phyloP scores from a whole-genome alignment of 1,139 yeast genomes.

The Sporopachydermia cereana region DNA sequence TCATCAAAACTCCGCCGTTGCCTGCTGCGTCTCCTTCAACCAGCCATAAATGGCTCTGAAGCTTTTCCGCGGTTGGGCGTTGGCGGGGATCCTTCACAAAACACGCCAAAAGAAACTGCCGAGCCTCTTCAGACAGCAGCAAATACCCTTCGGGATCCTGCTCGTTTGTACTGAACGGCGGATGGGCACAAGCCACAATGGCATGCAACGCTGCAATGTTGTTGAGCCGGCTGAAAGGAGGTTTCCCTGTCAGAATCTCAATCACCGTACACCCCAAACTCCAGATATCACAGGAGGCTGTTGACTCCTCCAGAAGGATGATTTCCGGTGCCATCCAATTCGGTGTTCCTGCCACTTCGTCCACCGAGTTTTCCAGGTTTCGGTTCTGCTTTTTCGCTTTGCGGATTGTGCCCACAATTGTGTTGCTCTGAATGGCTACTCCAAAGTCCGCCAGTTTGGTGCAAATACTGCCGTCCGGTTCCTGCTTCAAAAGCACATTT shows the following conservation, averaged over 20 bases:
- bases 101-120: slow-evolving; percentile 62
- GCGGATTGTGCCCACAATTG: slow-evolving; percentile 8
- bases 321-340: slow-evolving; percentile 89
- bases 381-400: slow-evolving; percentile 12
- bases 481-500: slow-evolving; percentile 50
- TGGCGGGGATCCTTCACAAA: slow-evolving; percentile 64
- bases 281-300: slow-evolving; percentile 74
- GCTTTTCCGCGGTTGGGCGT: slow-evolving; percentile 43
- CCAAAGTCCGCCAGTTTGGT: slow-evolving; percentile 75
- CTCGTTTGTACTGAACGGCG: slow-evolving; percentile 35
- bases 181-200: slow-evolving; percentile 74
- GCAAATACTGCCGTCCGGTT: slow-evolving; percentile 27
- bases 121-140: slow-evolving; percentile 38
- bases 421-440: slow-evolving; percentile 33
- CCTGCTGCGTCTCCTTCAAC: background rate
- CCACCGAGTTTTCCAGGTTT: slow-evolving; percentile 19
- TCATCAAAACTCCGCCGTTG: background rate
- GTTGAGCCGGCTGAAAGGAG: slow-evolving; percentile 74
- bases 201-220: slow-evolving; percentile 90
- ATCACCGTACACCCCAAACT: slow-evolving; percentile 91
- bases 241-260: slow-evolving; percentile 75
- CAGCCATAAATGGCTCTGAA: slow-evolving; percentile 57
- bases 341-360: slow-evolving; percentile 50
- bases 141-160: slow-evolving; percentile 32
- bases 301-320: slow-evolving; percentile 59